Evolutionary conservation across 495 filamentous ascomycete genomes (phyloP).

Genomic region (Chaetomidium leptoderma): DNA sequence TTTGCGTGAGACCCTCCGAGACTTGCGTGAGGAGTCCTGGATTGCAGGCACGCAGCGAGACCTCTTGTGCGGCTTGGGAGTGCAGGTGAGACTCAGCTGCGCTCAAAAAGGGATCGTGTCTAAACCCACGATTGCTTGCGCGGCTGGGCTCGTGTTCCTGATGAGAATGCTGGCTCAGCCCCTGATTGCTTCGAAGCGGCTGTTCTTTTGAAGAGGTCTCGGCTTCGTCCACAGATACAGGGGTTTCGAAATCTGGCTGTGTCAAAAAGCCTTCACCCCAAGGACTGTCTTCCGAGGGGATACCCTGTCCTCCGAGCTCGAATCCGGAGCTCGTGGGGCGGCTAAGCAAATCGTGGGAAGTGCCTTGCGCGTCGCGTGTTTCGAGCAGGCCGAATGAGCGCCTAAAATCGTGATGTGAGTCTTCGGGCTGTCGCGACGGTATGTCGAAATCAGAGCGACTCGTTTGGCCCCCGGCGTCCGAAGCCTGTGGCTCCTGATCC

Average conservation of each 20-base stretch:
- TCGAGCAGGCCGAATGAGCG: background rate
- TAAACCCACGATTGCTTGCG: background rate
- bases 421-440: slow-evolving; percentile 25
- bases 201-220: background rate
- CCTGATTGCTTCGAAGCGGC: background rate
- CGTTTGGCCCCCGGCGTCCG: background rate
- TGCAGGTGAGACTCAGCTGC: background rate
- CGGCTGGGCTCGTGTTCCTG: background rate
- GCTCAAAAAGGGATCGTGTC: background rate
- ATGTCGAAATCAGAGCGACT: slow-evolving; percentile 16
- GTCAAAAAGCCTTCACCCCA: slow-evolving; percentile 23
- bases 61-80: slow-evolving; percentile 32
- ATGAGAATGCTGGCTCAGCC: background rate
- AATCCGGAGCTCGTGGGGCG: background rate
- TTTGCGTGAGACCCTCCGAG: background rate
- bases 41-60: slow-evolving; percentile 24
- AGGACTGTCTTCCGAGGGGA: background rate
- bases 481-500: too few species aligned
- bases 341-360: too few species aligned
- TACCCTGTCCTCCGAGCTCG: background rate
- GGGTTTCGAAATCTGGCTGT: slow-evolving; percentile 19
- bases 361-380: background rate
- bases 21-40: slow-evolving; percentile 24
- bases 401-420: background rate
- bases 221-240: background rate